phyloP scores from a whole-genome alignment of 73 alveolate genomes.

The Stentor roeselii region DNA sequence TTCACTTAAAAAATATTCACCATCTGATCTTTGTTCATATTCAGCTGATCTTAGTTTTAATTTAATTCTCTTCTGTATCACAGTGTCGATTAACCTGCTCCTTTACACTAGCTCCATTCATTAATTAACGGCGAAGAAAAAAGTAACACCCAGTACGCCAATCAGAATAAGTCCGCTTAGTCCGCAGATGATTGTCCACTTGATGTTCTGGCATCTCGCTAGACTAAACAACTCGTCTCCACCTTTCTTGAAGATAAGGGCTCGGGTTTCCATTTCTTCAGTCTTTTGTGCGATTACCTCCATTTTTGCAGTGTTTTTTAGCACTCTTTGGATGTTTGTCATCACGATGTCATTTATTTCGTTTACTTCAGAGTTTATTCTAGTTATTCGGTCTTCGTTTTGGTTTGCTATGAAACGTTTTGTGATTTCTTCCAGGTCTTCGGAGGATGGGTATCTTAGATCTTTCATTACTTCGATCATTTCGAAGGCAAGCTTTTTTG shows the following conservation, averaged over 20 bases:
- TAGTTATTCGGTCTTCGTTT: neutral
- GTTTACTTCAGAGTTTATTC: neutral
- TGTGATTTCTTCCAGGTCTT: neutral
- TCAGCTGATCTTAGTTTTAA: too few species aligned
- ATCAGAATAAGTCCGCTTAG: neutral
- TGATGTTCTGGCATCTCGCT: neutral
- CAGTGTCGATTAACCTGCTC: too few species aligned
- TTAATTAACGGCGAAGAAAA: neutral
- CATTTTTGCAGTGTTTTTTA: neutral
- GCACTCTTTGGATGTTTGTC: neutral
- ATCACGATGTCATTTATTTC: neutral
- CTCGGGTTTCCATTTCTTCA: neutral
- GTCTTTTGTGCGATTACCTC: neutral
- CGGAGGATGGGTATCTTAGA: neutral
- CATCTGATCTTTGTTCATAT: too few species aligned
- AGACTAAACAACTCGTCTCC: neutral
- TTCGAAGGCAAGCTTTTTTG: neutral
- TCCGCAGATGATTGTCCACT: slow-evolving; percentile 1
- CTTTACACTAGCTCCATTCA: too few species aligned
- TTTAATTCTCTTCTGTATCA: too few species aligned
- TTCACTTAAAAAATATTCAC: too few species aligned
- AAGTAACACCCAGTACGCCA: neutral
- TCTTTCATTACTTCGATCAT: neutral
- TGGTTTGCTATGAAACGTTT: neutral
- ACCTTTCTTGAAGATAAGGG: neutral